These are phyloP conservation scores for Gardenia jasminoides DNA, from an alignment of 257 asterid genomes.

Conservation along the genomic window DNA sequence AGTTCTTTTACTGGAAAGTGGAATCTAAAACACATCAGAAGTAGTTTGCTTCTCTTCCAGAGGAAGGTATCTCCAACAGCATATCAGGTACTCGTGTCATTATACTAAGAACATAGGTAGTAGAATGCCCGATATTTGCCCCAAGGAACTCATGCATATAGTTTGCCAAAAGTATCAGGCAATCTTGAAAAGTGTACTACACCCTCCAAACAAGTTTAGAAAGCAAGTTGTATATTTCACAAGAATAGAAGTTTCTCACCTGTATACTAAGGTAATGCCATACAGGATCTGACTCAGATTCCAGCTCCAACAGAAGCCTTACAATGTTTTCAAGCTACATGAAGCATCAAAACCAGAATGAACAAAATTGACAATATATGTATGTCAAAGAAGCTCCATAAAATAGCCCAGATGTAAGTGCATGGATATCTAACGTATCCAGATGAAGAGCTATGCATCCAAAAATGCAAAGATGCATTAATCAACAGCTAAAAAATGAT, in stretches of 20 bases:
- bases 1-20: neutral
- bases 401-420: neutral
- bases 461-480: neutral
- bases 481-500: neutral
- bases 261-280: slow-evolving; percentile 88
- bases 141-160: neutral
- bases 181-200: neutral
- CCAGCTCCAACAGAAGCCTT: slow-evolving; percentile 93
- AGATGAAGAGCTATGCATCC: neutral
- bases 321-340: slow-evolving; percentile 94
- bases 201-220: neutral
- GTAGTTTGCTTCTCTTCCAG: neutral
- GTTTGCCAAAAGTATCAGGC: neutral
- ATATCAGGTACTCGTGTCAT: neutral
- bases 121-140: neutral
- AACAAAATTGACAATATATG: neutral
- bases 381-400: slow-evolving; percentile 3
- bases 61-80: neutral
- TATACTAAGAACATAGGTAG: too few species aligned
- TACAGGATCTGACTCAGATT: slow-evolving; percentile 95
- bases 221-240: neutral
- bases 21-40: neutral
- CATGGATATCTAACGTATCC: neutral
- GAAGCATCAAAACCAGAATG: slow-evolving; percentile 32
- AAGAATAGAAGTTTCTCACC: slow-evolving; percentile 43